Evolutionary conservation across 371 early-diverging fungal species (phyloP), one percentile per base, ranked within the genome.

Genomic region (Actinomucor elegans): DNA sequence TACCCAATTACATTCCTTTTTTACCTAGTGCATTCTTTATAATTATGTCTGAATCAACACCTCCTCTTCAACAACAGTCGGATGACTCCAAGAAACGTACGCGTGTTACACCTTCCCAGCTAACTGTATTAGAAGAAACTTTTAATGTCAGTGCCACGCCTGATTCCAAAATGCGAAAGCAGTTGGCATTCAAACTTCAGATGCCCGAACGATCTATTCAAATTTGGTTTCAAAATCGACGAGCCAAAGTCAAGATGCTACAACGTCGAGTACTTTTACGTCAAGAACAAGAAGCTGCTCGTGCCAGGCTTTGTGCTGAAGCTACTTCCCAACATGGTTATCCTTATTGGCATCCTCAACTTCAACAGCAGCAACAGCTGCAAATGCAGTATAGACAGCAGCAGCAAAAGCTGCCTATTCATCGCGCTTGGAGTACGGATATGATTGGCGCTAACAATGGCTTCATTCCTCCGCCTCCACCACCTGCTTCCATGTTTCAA

Each of bases 211-310:
- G 94, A 64, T 88, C 94, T 14, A 94, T 99, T 55, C 97, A 98
- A 68, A 94, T 99, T 57, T 99, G 99, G 99, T 99, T 99, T 81
- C 99, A 99, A 71, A 99, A 99, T 84, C 82, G 94, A 63, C 83
- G 99, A 41, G 96, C 97, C 37, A 96, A 95, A 73, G 89, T 88
- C 21, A 96, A 94, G 76, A 87, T 79, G 67, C 67, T 79, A 35
- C 81, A 81, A 48, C 72, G 75, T 49, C 56, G 80, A 34, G 71
- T 79, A 10, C 54, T 79, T 35, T 68, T 81, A 42, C 74, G 75
- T 8, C 79, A 83, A 52, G 75, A 84, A 55, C 80, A 81, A 54
- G 78, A 75, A 42, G 64, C 59, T n/a, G 66, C 69, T 0, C 55
- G 66, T 40, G 69, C 73, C 14, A 54, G 66, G 27, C 23, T 66